Percentiles rank a stretch among this genome's conserved stretches.
These are phyloP conservation scores for Lizonia empirigonia DNA, from an alignment of 2,329 filamentous ascomycete species.

Conservation along the genomic window DNA sequence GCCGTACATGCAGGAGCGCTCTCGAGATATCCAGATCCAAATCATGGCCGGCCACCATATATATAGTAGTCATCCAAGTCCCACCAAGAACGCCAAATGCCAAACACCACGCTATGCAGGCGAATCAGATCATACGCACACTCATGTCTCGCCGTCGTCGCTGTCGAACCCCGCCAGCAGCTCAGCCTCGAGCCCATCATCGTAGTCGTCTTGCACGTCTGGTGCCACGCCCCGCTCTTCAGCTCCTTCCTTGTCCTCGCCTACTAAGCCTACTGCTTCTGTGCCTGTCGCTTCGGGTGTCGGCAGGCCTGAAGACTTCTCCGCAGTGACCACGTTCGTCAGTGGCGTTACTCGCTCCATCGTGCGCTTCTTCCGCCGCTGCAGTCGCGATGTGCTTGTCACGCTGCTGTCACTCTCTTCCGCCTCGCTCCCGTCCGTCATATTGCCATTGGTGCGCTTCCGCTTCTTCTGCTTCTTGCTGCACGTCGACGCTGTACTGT, in stretches of 20 bases:
- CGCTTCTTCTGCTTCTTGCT: slow-evolving; percentile 42
- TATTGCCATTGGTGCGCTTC: slow-evolving; percentile 39
- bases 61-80: too few species aligned
- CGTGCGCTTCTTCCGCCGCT: slow-evolving; percentile 56
- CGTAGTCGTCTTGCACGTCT: slow-evolving; percentile 58
- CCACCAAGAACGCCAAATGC: slow-evolving; percentile 34
- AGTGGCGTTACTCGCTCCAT: slow-evolving; percentile 55
- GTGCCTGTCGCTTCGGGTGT: slow-evolving; percentile 48
- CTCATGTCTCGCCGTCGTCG: slow-evolving; percentile 25
- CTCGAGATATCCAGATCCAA: slow-evolving; percentile 17
- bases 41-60: too few species aligned
- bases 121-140: slow-evolving; percentile 20
- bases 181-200: slow-evolving; percentile 55
- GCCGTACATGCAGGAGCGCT: slow-evolving; percentile 8
- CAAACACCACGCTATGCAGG: slow-evolving; percentile 49
- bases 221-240: slow-evolving; percentile 37
- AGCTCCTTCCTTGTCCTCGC: slow-evolving; percentile 52
- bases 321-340: slow-evolving; percentile 50
- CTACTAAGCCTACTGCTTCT: slow-evolving; percentile 40
- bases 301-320: slow-evolving; percentile 49
- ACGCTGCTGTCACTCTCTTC: slow-evolving; percentile 51
- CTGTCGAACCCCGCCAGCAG: slow-evolving; percentile 49
- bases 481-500: slow-evolving; percentile 28
- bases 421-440: slow-evolving; percentile 44
- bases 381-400: slow-evolving; percentile 48